Conservation (phyloP, 2,329 filamentous ascomycete species). For the Fusarium sp. region DNA sequence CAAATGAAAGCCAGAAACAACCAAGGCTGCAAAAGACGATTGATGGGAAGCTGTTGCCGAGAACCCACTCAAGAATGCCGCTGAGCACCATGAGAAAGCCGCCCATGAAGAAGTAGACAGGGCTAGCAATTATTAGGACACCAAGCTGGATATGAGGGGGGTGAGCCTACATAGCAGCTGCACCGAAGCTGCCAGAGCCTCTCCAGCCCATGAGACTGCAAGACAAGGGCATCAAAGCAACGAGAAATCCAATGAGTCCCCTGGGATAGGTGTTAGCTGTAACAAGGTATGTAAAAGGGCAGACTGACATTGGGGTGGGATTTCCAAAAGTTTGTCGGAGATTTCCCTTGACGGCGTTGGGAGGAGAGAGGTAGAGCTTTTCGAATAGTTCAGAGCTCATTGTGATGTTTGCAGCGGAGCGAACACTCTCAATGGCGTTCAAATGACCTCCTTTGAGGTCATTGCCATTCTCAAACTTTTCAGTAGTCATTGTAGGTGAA, state of each 20-base stretch:
- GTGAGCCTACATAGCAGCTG: slow-evolving; percentile 59
- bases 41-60: slow-evolving; percentile 70
- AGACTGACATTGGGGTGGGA: slow-evolving; percentile 66
- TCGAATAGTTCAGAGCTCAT: slow-evolving; percentile 71
- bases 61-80: slow-evolving; percentile 66
- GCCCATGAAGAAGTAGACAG: slow-evolving; percentile 63
- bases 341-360: slow-evolving; percentile 62
- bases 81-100: slow-evolving; percentile 65
- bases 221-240: slow-evolving; percentile 62
- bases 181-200: slow-evolving; percentile 61
- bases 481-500: not conserved
- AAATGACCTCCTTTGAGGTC: not conserved
- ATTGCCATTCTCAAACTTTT: not conserved
- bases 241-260: slow-evolving; percentile 64
- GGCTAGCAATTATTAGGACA: slow-evolving; percentile 48
- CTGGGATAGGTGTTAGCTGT: slow-evolving; percentile 45
- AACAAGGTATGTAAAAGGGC: fast-evolving
- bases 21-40: slow-evolving; percentile 68
- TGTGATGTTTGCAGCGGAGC: slow-evolving; percentile 49
- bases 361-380: slow-evolving; percentile 69
- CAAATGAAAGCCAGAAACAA: slow-evolving; percentile 68
- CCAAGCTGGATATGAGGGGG: not conserved
- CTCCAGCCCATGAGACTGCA: slow-evolving; percentile 67
- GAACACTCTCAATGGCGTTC: slow-evolving; percentile 15
- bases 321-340: slow-evolving; percentile 68